These are phyloP conservation scores for Ceratobasidium sp. DNA, from an alignment of 1,284 basidiomycete species.

Conservation along the genomic window DNA sequence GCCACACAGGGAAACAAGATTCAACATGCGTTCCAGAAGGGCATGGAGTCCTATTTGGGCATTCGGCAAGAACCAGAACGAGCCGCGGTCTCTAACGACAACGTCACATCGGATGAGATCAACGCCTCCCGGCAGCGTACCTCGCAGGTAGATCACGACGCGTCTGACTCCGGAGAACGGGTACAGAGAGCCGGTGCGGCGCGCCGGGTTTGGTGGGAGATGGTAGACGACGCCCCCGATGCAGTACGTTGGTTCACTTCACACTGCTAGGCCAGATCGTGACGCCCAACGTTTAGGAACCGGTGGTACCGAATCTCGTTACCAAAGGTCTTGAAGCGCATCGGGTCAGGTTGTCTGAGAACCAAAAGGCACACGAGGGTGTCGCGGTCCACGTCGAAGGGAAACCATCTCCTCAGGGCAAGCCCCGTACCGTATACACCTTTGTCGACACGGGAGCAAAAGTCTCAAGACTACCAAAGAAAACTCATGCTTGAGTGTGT, in stretches of 20 bases:
- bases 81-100: not conserved
- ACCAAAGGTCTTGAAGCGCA: not conserved
- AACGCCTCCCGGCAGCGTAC: constrained; percentile 13
- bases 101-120: not conserved
- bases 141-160: constrained; percentile 8
- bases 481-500: not conserved
- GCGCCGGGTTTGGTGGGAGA: constrained; percentile 32
- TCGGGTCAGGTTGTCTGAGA: not conserved
- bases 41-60: constrained; percentile 36
- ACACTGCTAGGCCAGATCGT: not conserved
- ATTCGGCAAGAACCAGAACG: constrained; percentile 5
- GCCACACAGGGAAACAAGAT: constrained; percentile 22
- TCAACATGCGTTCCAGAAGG: constrained; percentile 27
- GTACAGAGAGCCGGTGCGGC: constrained; percentile 17
- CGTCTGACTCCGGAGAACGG: not conserved
- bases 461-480: not conserved
- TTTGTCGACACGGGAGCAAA: constrained; percentile 28
- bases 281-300: not conserved
- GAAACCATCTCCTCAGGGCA: constrained; percentile 11
- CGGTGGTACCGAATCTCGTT: not conserved
- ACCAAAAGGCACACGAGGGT: constrained; percentile 4
- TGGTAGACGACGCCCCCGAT: constrained; percentile 17
- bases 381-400: not conserved
- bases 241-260: not conserved
- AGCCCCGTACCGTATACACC: constrained; percentile 28